Base-by-base conservation (phyloP, 2,329 filamentous ascomycete species). In the Epichloe sibirici region DNA sequence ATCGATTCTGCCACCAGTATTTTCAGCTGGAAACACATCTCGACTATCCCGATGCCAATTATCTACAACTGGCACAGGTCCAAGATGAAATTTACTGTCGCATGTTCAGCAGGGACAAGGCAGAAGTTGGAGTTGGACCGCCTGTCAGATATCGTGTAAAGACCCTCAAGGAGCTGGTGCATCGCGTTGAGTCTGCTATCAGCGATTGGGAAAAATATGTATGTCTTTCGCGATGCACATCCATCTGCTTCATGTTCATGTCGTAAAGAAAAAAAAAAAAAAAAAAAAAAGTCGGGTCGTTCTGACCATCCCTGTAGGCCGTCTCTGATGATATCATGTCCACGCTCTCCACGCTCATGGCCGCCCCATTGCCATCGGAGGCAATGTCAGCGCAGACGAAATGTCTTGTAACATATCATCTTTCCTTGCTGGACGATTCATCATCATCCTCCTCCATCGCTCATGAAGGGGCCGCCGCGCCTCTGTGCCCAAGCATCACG, bases 181-280 rank as follows among this genome's bases (percentile, higher is more conserved):
- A 74, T 7, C 78, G 74, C 53, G 82, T 95, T 50, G 88, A 95
- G 66, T 71, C 75, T 34, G 79, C 85, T 37, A 88, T 95, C 47
- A 75, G 80, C 53, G 82, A 95, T 66, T 90, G 89, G 68, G 87
- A 95, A 60, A 76, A 88, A 75, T 82, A 95, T 84, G 90, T 95
- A 85, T 74, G 86, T 73, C 38, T 48, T 45, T 39, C 38, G n/a
- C 15, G 37, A 37, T 50, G 23, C 31, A 45, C n/a, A 42, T 50
- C 40, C n/a, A 42, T 50, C 40, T 23, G 17, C 37, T 25, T 23
- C 13, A 44, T 34, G 21, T 25, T 23, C 13, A 44, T 34, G 21
- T 37, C 35, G 34, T 5, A 40, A 40, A 21, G 2, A 21, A 21
- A 21, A 21, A 21, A 21, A 21, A 21, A 21, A 21, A 2, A 21